A percentile compares a stretch with the other conserved stretches of the same genome.
Conservation (phyloP, 1,284 basidiomycete species). For the Thecaphora thlaspeos region DNA sequence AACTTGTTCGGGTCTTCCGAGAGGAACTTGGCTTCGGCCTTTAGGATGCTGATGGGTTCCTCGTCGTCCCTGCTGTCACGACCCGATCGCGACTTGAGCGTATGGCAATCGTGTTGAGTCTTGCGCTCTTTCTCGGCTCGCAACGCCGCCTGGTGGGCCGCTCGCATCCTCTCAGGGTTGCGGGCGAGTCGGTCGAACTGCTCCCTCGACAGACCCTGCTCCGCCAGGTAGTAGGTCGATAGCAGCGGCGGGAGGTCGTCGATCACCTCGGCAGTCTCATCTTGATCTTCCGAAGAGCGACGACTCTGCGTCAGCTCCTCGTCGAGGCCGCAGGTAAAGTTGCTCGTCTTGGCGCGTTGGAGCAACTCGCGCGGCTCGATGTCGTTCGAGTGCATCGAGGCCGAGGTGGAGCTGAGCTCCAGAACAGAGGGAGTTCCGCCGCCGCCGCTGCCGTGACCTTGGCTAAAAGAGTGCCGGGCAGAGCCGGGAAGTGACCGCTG, state of each 20-base stretch:
- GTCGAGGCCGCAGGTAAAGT: slow-evolving; percentile 18
- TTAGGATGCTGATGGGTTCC: slow-evolving; percentile 31
- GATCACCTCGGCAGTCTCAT: too few species aligned
- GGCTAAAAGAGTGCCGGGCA: too few species aligned
- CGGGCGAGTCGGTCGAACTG: slow-evolving; percentile 19
- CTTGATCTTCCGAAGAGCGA: too few species aligned
- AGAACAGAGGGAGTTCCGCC: too few species aligned
- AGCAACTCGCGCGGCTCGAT: slow-evolving; percentile 22
- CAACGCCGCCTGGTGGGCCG: not conserved
- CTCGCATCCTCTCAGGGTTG: slow-evolving; percentile 15
- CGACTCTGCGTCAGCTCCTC: slow-evolving; percentile 14
- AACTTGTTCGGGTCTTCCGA: slow-evolving; percentile 12
- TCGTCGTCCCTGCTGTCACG: slow-evolving; percentile 2
- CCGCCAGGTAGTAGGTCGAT: slow-evolving; percentile 23
- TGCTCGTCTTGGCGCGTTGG: slow-evolving; percentile 13
- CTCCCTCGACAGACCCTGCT: not conserved
- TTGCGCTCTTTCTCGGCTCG: too few species aligned
- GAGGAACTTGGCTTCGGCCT: slow-evolving; percentile 27
- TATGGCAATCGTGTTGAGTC: too few species aligned
- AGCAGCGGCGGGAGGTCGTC: slow-evolving; percentile 30
- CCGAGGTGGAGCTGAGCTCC: too few species aligned
- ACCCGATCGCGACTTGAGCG: too few species aligned
- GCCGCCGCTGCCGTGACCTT: too few species aligned
- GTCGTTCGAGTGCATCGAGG: not conserved
- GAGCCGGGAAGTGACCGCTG: too few species aligned